Conservation (phyloP, 805 yeast genomes). For the Kodamaea laetipori region DNA sequence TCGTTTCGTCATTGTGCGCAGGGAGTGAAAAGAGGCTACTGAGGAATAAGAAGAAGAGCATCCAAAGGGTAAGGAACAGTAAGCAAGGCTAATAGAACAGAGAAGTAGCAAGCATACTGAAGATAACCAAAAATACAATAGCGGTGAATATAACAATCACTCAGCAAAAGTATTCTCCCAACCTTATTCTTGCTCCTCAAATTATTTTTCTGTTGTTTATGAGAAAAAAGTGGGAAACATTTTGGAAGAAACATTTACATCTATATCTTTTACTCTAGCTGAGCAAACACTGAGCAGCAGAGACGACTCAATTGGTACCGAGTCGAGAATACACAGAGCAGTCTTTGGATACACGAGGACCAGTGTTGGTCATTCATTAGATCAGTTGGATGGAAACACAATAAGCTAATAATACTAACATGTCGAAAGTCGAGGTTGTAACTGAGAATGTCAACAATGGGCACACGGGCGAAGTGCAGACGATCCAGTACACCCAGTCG, state of each 20-base stretch:
- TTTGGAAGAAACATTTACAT: constrained; percentile 1
- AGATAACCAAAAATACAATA: too few relatives aligned
- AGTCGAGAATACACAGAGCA: background rate
- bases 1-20: too few relatives aligned
- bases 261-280: background rate
- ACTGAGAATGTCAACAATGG: constrained; percentile 74
- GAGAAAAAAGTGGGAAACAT: constrained; percentile 6
- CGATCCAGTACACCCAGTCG: constrained; percentile 75
- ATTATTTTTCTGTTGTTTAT: constrained; percentile 2
- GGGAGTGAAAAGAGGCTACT: too few relatives aligned
- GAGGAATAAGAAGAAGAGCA: too few relatives aligned
- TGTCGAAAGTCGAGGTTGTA: constrained; percentile 49
- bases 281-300: background rate
- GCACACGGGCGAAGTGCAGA: constrained; percentile 59
- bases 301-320: background rate
- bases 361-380: background rate
- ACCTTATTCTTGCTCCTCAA: too few relatives aligned
- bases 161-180: too few relatives aligned
- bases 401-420: constrained; percentile 31
- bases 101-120: too few relatives aligned
- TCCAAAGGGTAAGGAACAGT: too few relatives aligned
- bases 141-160: too few relatives aligned
- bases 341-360: too few relatives aligned
- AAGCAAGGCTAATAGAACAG: too few relatives aligned
- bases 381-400: background rate